Percentiles rank a stretch among this genome's conserved stretches.
Evolutionary conservation across 2,329 filamentous ascomycete species (phyloP).

Genomic region (Raffaelea albimanens): DNA sequence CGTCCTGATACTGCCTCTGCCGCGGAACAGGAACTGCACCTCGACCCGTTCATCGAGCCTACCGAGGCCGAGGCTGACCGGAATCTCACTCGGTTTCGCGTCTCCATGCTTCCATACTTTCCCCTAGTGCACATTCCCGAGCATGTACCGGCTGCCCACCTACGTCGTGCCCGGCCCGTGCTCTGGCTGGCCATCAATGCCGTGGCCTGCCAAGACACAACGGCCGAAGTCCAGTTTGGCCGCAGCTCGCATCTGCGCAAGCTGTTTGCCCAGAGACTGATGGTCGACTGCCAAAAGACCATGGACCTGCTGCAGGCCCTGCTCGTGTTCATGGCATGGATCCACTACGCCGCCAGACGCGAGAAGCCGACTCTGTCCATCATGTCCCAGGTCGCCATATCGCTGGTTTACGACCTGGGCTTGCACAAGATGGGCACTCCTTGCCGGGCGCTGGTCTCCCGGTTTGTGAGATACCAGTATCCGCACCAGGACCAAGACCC

Average conservation of each 20-base stretch:
- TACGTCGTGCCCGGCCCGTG: conserved; percentile 33
- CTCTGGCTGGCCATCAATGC: conserved; percentile 40
- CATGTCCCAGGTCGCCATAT: conserved; percentile 30
- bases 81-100: conserved; percentile 29
- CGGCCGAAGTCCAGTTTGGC: conserved; percentile 27
- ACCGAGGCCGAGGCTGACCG: conserved; percentile 27
- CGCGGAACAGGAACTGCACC: conserved; percentile 1
- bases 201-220: conserved; percentile 30
- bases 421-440: conserved; percentile 22
- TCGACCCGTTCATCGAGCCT: conserved; percentile 12
- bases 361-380: conserved; percentile 33
- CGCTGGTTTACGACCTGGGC: conserved; percentile 35
- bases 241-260: conserved; percentile 32
- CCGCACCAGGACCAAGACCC: background rate
- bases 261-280: conserved; percentile 31
- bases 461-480: conserved; percentile 6
- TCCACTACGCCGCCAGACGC: conserved; percentile 12
- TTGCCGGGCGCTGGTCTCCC: conserved; percentile 6
- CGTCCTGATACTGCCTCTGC: background rate
- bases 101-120: conserved; percentile 28
- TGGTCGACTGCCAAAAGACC: conserved; percentile 36
- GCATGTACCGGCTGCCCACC: conserved; percentile 23
- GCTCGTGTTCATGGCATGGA: conserved; percentile 23
- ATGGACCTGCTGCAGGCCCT: conserved; percentile 41
- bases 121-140: conserved; percentile 33